Evolutionary conservation across 345 rosid species (phyloP), one percentile per base, ranked within the genome.

Genomic region (Eucalyptus sp.): DNA sequence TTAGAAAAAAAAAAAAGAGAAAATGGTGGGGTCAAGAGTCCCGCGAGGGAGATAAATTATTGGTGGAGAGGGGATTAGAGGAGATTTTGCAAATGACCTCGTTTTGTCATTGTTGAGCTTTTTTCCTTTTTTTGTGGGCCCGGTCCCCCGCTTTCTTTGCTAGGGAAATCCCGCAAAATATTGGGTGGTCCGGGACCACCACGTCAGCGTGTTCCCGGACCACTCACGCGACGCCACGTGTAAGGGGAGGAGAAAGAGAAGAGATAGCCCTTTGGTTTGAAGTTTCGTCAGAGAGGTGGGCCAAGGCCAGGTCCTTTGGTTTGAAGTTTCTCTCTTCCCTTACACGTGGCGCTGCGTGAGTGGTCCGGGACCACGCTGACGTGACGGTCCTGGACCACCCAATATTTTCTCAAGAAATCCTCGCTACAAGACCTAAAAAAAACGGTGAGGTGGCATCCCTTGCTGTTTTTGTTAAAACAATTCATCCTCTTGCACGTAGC

Each of bases 1-100:
- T 11, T 37, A 33, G 20, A 46, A 43, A 68, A 68, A 50, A 66
- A 56, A 46, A 43, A 60, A 68, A 10, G 29, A 31, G 87, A 44
- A 56, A 58, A 18, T 10, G 66, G 90, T 91, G 96, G 95, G 95
- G 43, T 91, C 93, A 89, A 89, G 62, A 91, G 87, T 91, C 97
- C 97, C 99, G 94, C 96, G 97, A 95, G 99, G 95, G 97, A 93
- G 98, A 94, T 93, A 60, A 90, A 91, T 91, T 90, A 96, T 94
- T 97, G 99, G 99, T 58, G 88, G 96, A 88, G 98, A 96, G 86
- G 93, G 90, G 99, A 97, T 97, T 92, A 94, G 97, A 80, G 90
- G 90, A 94, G 99, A 97, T 97, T 94, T 93, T 86, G 96, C 93
- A 89, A 92, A 91, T 37, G 81, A 71, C 81, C 81, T 37, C 81